These are phyloP conservation scores for Solanum neorickii DNA, from an alignment of 257 asterid genomes.

Conservation along the genomic window DNA sequence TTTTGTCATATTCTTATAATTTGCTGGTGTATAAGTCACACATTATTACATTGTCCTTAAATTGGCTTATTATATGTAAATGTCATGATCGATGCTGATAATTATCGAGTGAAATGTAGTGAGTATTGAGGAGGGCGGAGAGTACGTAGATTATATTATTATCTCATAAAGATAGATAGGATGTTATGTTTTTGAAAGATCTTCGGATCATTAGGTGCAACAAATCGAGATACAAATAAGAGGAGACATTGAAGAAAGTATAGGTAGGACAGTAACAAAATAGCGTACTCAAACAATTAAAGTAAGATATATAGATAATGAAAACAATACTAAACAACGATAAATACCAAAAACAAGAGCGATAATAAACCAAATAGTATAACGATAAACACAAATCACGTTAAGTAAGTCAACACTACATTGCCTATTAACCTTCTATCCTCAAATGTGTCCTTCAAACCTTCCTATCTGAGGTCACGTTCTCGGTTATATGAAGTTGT, in stretches of 20 bases:
- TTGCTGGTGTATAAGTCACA: background rate
- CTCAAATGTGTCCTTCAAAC: background rate
- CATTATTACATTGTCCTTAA: background rate
- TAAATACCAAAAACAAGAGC: background rate
- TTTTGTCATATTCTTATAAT: background rate
- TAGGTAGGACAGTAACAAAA: background rate
- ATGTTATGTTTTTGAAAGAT: too few species aligned
- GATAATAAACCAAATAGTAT: background rate
- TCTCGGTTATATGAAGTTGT: rapidly evolving
- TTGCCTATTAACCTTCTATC: background rate
- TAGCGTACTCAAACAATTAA: background rate
- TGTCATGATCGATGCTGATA: background rate
- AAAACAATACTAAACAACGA: background rate
- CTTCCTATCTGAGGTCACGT: background rate
- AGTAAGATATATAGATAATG: background rate
- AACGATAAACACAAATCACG: background rate
- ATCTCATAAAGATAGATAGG: too few species aligned
- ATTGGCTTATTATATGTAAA: background rate
- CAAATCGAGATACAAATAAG: too few species aligned
- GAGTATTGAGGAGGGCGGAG: background rate
- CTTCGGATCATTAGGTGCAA: too few species aligned
- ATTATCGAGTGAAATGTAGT: background rate
- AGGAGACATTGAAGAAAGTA: background rate
- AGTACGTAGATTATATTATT: rapidly evolving
- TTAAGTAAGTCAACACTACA: background rate